phyloP scores from a whole-genome alignment of 108 stramenopile species.

The Nitzschia sp. region DNA sequence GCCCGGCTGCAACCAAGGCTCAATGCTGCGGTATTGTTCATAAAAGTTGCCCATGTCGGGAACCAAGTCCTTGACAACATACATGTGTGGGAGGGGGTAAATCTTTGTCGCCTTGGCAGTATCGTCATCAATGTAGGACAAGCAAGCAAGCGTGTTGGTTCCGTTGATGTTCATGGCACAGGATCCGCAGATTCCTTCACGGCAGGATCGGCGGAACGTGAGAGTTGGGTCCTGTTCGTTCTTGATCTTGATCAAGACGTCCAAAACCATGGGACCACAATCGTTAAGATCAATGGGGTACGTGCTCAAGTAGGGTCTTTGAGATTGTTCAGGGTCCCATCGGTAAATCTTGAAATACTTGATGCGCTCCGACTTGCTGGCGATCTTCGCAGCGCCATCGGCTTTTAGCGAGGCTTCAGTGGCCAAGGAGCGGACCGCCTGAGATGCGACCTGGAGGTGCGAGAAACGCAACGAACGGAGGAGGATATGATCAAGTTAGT shows the following conservation, averaged over 20 bases:
- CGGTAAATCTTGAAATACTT: conserved; percentile 97
- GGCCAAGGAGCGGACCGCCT: conserved; percentile 9
- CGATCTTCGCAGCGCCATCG: conserved; percentile 17
- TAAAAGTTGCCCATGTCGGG: conserved; percentile 99
- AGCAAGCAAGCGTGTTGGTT: conserved; percentile 94
- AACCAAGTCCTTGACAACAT: conserved; percentile 97
- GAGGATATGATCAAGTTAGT: too few species aligned
- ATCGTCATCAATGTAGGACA: conserved; percentile 89
- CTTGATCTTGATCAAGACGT: conserved; percentile 97
- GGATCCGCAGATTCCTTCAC: conserved; percentile 98
- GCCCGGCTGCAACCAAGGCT: conserved; percentile 96
- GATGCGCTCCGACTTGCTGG: conserved; percentile 62
- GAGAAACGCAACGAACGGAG: too few species aligned
- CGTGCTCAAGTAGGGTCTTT: conserved; percentile 80
- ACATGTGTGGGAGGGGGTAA: conserved; percentile 99
- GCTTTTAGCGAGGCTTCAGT: conserved; percentile 52
- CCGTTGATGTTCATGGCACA: conserved; percentile 99
- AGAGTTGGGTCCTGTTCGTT: conserved; percentile 94
- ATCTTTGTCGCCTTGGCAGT: conserved; percentile 83
- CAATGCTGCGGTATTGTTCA: conserved; percentile 96
- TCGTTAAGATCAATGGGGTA: conserved; percentile 96
- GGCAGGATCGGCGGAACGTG: conserved; percentile 96
- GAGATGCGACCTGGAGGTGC: background rate
- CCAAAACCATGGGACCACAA: conserved; percentile 97
- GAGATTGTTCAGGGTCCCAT: conserved; percentile 96